Base-by-base conservation (phyloP, 805 yeast genomes). In the Lipomyces yamadae region DNA sequence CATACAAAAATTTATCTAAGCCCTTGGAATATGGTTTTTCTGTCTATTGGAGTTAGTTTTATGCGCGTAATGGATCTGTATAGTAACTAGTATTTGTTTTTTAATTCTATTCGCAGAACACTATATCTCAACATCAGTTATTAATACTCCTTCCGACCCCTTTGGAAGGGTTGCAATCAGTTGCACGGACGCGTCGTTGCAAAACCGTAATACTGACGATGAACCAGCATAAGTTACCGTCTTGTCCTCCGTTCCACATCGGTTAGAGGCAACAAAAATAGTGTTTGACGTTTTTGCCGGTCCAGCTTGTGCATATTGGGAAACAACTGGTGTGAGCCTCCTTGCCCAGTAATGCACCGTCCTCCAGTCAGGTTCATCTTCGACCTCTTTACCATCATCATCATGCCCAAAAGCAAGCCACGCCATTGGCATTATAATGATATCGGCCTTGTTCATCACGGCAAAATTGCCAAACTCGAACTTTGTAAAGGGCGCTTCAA, bases 341-440 rank as follows among this genome's bases (percentile, higher is more conserved):
- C 85, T 72, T 3, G 90, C 80, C 96, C 97, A 92, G 77, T 91
- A 92, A 72, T 87, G 80, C 11, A 90, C 75, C 29, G 87, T 88
- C 3, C 80, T 73, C 62, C 76, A 72, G 64, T 84, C 85, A 1
- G 89, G 85, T 29, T 73, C 70, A 3, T 37, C 29, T 54, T 58
- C 13, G 39, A 56, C 8, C 57, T 42, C 58, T 1, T 54, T 54
- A 11, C 70, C 61, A 1, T 64, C 62, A 39, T 50, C 29, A 7
- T 42, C 13, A 18, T 69, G 64, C 33, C 53, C 62, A n/a, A 71
- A 56, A 29, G 73, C 71, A 2, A 91, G 80, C 98, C 98, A 93
- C 0, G 96, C 96, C 84, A 90, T 92, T 1, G 97, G 97, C 67
- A 89, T 85, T 13, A 93, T 74, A 0, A 91, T 81, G 64, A 93